Evolutionary conservation across 495 filamentous ascomycete species (phyloP).

Genomic region (Talaromyces adpressus): DNA sequence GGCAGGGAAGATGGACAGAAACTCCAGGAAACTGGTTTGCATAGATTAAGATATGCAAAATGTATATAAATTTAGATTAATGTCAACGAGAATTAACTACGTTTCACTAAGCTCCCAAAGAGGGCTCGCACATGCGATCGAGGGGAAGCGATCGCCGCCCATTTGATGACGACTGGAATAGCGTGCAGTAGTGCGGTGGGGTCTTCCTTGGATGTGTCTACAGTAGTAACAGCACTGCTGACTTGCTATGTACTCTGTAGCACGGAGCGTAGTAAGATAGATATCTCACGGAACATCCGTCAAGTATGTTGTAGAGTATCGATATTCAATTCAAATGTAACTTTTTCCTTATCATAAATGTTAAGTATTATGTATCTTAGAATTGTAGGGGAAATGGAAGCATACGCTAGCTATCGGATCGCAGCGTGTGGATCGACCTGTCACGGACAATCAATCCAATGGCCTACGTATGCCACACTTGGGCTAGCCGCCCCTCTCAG

Average conservation of each 20-base stretch:
- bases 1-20: background rate
- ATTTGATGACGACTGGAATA: slow-evolving; percentile 1
- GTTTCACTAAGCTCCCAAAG: background rate
- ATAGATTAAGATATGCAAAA: background rate
- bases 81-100: background rate
- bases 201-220: background rate
- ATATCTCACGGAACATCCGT: too few relatives aligned
- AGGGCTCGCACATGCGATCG: background rate
- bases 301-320: too few relatives aligned
- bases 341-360: too few relatives aligned
- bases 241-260: too few relatives aligned
- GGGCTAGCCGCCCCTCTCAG: background rate
- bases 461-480: background rate
- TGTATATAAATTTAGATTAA: background rate
- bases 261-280: too few relatives aligned
- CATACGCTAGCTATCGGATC: slow-evolving; percentile 5
- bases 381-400: too few relatives aligned
- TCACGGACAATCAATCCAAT: background rate
- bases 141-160: background rate
- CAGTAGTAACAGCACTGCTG: too few relatives aligned
- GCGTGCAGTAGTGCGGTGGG: background rate
- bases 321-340: too few relatives aligned
- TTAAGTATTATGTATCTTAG: too few relatives aligned
- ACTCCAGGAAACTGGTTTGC: background rate
- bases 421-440: slow-evolving; percentile 8